Base-by-base conservation (phyloP, 805 yeast species). In the Candida sithepensis region DNA sequence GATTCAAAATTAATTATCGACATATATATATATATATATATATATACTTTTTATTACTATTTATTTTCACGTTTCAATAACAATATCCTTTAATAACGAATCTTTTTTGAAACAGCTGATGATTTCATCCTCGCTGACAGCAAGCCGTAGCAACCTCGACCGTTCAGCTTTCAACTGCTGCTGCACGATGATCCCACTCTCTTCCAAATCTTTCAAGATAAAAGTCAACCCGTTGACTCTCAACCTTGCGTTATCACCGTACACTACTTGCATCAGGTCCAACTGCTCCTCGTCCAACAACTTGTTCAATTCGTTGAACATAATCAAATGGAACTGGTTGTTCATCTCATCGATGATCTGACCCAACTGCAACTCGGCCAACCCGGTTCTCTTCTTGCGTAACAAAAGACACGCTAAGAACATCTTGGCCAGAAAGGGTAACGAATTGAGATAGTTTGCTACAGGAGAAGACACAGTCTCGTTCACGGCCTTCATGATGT, bases 381-480 rank as follows among this genome's bases (percentile, higher is more conserved):
- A 55, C 0, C 92, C 91, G 0, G 83, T 72, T 42, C 92, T 77
- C 44, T 85, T 78, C 43, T 78, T 76, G 41, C 88, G 69, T 19
- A 83, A 67, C 23, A 92, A 59, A 2, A 88, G 60, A 0, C 90
- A 87, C 45, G 79, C 79, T n/a, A 94, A 63, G 9, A 91, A 68
- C 43, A 92, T 68, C 60, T 90, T 92, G 5, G 85, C 73, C 1
- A 85, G 75, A 54, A 87, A 78, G 2, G 96, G 74, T 22, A 89
- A 67, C 0, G 80, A 70, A 22, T 69, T 61, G 19, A 94, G 65
- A 55, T 78, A 86, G 45, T 69, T 73, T 0, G 80, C 64, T n/a
- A 81, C 69, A 0, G 96, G 96, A 0, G 96, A 82, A 49, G 77
- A 78, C 5, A 88, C 81, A 0, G 95, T 78, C 63, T 88, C 96